phyloP scores from a whole-genome alignment of 805 yeast species.

The Candida nitratophila region DNA sequence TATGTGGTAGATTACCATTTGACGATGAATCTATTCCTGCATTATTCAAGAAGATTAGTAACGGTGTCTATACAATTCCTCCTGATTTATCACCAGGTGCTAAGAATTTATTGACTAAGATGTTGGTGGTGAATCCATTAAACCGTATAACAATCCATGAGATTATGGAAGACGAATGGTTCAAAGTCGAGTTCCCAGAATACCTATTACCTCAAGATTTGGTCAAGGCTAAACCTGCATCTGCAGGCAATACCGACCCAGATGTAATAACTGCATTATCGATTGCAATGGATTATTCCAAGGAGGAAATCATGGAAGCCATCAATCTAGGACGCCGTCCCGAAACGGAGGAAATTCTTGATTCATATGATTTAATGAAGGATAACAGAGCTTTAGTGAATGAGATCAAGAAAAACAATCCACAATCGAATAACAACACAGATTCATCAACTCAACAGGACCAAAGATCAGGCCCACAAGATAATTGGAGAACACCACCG shows the following conservation, averaged over 20 bases:
- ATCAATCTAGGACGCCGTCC: conserved; percentile 30
- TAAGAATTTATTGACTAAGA: conserved; percentile 69
- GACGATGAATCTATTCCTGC: conserved; percentile 97
- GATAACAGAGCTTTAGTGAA: conserved; percentile 69
- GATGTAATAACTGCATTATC: conserved; percentile 68
- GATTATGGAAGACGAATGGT: conserved; percentile 93
- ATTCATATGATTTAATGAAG: conserved; percentile 76
- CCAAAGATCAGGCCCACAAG: conserved; percentile 9
- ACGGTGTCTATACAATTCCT: conserved; percentile 89
- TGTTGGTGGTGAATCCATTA: conserved; percentile 92
- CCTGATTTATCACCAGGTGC: conserved; percentile 83
- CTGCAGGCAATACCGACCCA: conserved; percentile 51
- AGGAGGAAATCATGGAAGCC: conserved; percentile 74
- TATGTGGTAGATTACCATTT: conserved; percentile 91
- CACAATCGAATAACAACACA: neutral
- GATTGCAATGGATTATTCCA: conserved; percentile 83
- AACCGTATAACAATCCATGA: conserved; percentile 90
- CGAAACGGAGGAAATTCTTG: conserved; percentile 70
- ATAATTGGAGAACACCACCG: conserved; percentile 24
- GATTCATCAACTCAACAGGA: neutral
- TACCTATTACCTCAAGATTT: conserved; percentile 61
- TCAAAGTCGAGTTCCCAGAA: conserved; percentile 70
- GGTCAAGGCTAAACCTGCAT: conserved; percentile 22
- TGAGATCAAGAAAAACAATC: conserved; percentile 42
- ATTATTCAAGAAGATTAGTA: conserved; percentile 82